These are phyloP conservation scores for Tephrocybe rancida DNA, from an alignment of 768 basidiomycete genomes.

Conservation along the genomic window DNA sequence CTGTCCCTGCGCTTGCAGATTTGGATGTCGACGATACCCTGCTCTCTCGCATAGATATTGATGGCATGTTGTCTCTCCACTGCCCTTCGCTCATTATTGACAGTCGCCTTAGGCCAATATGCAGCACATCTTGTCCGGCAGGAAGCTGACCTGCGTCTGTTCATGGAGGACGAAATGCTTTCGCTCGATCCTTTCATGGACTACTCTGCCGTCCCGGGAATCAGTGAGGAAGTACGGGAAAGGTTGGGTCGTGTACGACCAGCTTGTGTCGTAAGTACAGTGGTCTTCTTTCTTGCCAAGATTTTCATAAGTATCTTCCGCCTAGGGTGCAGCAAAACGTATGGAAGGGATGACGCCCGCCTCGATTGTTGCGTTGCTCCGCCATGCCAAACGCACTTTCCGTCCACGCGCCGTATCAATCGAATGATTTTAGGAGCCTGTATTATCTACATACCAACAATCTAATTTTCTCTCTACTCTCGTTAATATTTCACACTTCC, in stretches of 20 bases:
- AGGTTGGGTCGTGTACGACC: conserved; percentile 63
- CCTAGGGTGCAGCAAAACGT: conserved; percentile 85
- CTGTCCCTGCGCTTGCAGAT: conserved; percentile 51
- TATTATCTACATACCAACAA: too few species aligned
- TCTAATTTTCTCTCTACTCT: too few species aligned
- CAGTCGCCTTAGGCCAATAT: conserved; percentile 51
- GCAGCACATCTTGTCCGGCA: conserved; percentile 68
- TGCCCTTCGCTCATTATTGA: background rate
- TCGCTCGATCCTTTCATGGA: conserved; percentile 70
- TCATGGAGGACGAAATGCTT: conserved; percentile 77
- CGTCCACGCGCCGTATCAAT: background rate
- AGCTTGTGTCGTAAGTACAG: conserved; percentile 20
- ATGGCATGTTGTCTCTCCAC: background rate
- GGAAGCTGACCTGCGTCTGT: conserved; percentile 71
- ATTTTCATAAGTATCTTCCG: background rate
- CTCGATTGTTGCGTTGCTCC: conserved; percentile 66
- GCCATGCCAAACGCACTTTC: conserved; percentile 55
- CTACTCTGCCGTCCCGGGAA: conserved; percentile 62
- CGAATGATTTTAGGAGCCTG: background rate
- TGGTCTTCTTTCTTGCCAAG: background rate
- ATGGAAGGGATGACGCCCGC: conserved; percentile 95
- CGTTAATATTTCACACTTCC: too few species aligned
- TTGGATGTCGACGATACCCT: conserved; percentile 68
- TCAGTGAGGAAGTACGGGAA: conserved; percentile 79
- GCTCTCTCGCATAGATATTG: conserved; percentile 6